Base-by-base conservation (phyloP, 2,329 filamentous ascomycete genomes). In the Phyllosticta citrichinensis region DNA sequence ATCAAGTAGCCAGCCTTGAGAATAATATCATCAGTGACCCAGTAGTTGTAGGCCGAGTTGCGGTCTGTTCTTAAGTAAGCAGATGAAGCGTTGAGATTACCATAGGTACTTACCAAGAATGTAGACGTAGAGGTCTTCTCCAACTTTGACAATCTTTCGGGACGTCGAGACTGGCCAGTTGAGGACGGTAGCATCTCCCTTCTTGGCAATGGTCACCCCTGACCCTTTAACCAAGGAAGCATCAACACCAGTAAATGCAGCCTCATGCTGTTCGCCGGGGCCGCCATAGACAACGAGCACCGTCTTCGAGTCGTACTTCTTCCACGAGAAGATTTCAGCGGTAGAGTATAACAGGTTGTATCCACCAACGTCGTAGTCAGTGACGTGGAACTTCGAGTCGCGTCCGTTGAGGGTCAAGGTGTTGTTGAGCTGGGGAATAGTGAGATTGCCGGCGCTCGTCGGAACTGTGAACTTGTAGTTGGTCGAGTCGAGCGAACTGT, bases 361-460 rank as follows among this genome's bases (percentile, higher is more conserved):
- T n/a, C 80, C 79, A 0, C 83, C 84, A 55, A 89, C 72, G 12
- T 81, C 76, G 62, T 89, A 89, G 65, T 89, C 84, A 0, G 81
- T 84, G 3, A 89, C 81, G 66, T 87, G 83, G 52, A 87, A 80
- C 72, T 80, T 88, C 0, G 85, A 87, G 67, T 89, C 87, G 22
- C 86, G 76, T 0, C 86, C 82, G 50, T 80, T 79, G 4, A 89
- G 71, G 0, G 79, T 81, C 10, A 89, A 75, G 14, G 73, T 77
- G 0, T 80, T 80, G 14, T 81, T 83, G 1, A 82, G 72, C 63
- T 84, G 83, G 0, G 86, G 87, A 30, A 89, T 76, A 0, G 77
- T 79, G 0, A 87, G 68, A 24, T 76, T 76, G 12, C 73, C 73
- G 2, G 84, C 83, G n/a, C 80, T 82, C 0, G 85, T 88, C 0